Evolutionary conservation across 2,329 filamentous ascomycete genomes (phyloP).

Genomic region (Exutisphaerella laricina): DNA sequence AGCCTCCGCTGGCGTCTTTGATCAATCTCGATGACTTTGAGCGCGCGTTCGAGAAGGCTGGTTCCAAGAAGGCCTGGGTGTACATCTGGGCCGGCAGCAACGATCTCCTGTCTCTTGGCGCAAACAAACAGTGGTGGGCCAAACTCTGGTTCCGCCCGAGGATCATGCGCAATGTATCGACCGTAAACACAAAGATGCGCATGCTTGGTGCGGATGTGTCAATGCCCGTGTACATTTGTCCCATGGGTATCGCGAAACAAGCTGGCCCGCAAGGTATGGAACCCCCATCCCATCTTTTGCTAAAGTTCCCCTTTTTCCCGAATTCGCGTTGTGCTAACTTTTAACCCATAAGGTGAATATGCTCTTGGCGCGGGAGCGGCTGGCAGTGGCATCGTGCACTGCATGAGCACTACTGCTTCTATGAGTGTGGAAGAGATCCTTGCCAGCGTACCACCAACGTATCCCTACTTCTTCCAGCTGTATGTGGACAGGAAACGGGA

Average conservation of each 20-base stretch:
- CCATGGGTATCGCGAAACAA: constrained; percentile 22
- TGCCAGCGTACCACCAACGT: constrained; percentile 22
- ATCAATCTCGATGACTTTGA: constrained; percentile 47
- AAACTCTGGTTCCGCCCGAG: constrained; percentile 45
- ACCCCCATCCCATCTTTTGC: too few relatives aligned
- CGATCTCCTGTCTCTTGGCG: constrained; percentile 43
- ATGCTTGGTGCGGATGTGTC: constrained; percentile 31
- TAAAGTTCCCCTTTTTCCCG: too few relatives aligned
- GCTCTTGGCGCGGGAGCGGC: constrained; percentile 32
- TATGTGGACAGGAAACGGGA: constrained; percentile 55
- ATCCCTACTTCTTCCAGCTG: constrained; percentile 53
- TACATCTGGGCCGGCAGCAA: constrained; percentile 48
- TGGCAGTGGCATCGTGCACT: constrained; percentile 31
- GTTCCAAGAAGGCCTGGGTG: constrained; percentile 37
- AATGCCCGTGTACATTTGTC: constrained; percentile 37
- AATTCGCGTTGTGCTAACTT: too few relatives aligned
- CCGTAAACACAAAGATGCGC: constrained; percentile 32
- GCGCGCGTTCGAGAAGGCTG: constrained; percentile 34
- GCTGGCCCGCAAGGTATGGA: constrained; percentile 8
- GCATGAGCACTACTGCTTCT: constrained; percentile 29
- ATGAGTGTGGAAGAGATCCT: constrained; percentile 32
- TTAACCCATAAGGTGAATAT: too few relatives aligned
- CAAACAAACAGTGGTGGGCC: constrained; percentile 40
- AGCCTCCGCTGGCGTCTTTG: constrained; percentile 43
- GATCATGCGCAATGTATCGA: constrained; percentile 40